Evolutionary conservation across 2,329 filamentous ascomycete genomes (phyloP), one percentile per base, ranked within the genome.

Genomic region (Tolypocladium pustulatum): DNA sequence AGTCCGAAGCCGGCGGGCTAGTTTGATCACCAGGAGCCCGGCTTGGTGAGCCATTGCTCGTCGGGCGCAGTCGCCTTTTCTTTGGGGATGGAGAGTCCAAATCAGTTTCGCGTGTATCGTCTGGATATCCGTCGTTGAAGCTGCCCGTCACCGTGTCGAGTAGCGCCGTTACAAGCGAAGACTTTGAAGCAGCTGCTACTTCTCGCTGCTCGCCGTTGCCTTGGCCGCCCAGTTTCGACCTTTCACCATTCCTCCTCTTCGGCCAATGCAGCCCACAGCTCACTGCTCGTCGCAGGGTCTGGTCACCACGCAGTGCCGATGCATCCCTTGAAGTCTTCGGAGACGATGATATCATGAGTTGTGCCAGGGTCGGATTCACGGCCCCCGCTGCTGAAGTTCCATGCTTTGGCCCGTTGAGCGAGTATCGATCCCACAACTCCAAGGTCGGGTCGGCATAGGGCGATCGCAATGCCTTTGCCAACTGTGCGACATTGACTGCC

Each of bases 381-480:
- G 78, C 71, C 25, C 81, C 81, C 1, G 52, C 72, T 71, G 57
- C 72, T 64, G 61, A 78, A 71, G 17, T 76, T 69, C 57, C 73
- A 71, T 61, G 79, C 75, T 66, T 78, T 32, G 63, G 61, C 74
- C 57, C 68, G 41, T 67, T 71, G 20, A 84, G 72, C 41, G 87
- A 82, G 68, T 90, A 91, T 57, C 87, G 84, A 65, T 88, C 89
- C 89, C 89, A 93, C 2, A 92, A 73, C 62, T 92, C 88, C 37
- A 87, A 73, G 2, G 87, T 88, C 41, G 89, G 87, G 66, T 92
- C 88, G 37, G 85, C 81, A 62, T 87, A 83, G 15, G 86, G 86
- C 1, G 87, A 88, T 63, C 81, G 85, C 51, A 89, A 71, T 0
- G 82, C 76, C 57, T 80, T 76, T 43, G 81, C 80, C 49, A 87